phyloP scores from a whole-genome alignment of 2,329 filamentous ascomycete species.

The Neofusicoccum parvum region DNA sequence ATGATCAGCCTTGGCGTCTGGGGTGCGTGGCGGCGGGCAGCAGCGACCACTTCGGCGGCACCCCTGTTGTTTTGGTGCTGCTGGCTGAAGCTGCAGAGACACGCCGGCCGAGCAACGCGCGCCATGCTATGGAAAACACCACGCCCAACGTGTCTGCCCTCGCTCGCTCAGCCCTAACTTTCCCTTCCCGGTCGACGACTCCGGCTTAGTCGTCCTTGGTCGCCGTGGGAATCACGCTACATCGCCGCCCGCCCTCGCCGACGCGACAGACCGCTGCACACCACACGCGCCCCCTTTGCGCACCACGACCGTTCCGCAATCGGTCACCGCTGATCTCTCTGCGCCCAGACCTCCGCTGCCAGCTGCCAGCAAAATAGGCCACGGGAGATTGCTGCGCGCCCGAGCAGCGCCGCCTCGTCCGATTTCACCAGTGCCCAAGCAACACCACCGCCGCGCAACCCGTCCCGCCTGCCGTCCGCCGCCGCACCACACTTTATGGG shows the following conservation, averaged over 20 bases:
- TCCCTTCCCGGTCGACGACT: not conserved
- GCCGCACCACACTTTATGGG: conserved; percentile 22
- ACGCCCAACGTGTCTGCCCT: not conserved
- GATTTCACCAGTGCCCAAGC: conserved; percentile 3
- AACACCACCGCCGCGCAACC: not conserved
- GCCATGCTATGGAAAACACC: conserved; percentile 14
- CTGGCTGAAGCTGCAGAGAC: conserved; percentile 9
- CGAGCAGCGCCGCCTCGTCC: conserved; percentile 7
- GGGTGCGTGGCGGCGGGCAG: conserved; percentile 5
- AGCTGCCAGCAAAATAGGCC: not conserved
- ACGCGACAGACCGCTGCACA: conserved; percentile 15
- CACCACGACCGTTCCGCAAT: conserved; percentile 14
- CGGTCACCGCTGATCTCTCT: conserved; percentile 19
- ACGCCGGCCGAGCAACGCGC: conserved; percentile 15
- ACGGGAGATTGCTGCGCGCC: conserved; percentile 13
- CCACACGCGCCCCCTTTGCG: conserved; percentile 19
- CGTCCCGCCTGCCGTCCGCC: not conserved
- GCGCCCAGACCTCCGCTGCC: conserved; percentile 12
- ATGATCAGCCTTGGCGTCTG: conserved; percentile 20
- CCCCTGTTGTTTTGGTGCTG: conserved; percentile 21
- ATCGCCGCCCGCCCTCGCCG: conserved; percentile 1
- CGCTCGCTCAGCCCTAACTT: not conserved
- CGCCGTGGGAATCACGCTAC: conserved; percentile 1
- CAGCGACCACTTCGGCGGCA: not conserved
- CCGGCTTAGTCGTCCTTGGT: not conserved